phyloP scores from a whole-genome alignment of 257 asterid genomes.

The Ballota nigra region DNA sequence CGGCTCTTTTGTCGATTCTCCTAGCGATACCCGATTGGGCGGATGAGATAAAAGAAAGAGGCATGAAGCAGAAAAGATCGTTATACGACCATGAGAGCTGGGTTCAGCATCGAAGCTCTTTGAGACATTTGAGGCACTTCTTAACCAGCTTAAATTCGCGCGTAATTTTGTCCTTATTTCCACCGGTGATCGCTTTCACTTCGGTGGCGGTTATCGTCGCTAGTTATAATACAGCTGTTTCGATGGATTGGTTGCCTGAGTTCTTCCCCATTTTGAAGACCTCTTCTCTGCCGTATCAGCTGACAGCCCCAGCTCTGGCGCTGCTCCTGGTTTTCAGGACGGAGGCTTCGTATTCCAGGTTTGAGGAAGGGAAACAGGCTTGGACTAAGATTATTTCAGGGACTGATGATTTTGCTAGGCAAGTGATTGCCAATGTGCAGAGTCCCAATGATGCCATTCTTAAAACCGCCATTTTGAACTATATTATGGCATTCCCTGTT shows the following conservation, averaged over 20 bases:
- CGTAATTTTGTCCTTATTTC: conserved; percentile 74
- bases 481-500: conserved; percentile 84
- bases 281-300: conserved; percentile 87
- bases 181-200: conserved; percentile 82
- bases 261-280: conserved; percentile 69
- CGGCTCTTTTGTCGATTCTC: conserved; percentile 40
- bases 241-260: conserved; percentile 66
- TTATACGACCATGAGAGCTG: conserved; percentile 67
- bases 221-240: conserved; percentile 68
- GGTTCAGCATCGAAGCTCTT: conserved; percentile 82
- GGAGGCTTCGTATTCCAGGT: conserved; percentile 94
- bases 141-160: conserved; percentile 64
- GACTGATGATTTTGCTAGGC: conserved; percentile 75
- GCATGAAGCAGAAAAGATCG: conserved; percentile 58
- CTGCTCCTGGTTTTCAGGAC: conserved; percentile 89
- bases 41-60: conserved; percentile 56
- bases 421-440: conserved; percentile 60
- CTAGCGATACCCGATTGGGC: conserved; percentile 77
- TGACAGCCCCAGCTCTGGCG: conserved; percentile 95
- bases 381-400: conserved; percentile 79
- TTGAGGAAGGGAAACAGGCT: conserved; percentile 73
- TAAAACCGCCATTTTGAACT: conserved; percentile 67
- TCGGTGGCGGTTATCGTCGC: conserved; percentile 67
- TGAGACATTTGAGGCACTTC: conserved; percentile 71
- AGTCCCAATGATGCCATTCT: conserved; percentile 48